Evolutionary conservation across 805 yeast species (phyloP).

Genomic region (Ogataea nitratoaversa): DNA sequence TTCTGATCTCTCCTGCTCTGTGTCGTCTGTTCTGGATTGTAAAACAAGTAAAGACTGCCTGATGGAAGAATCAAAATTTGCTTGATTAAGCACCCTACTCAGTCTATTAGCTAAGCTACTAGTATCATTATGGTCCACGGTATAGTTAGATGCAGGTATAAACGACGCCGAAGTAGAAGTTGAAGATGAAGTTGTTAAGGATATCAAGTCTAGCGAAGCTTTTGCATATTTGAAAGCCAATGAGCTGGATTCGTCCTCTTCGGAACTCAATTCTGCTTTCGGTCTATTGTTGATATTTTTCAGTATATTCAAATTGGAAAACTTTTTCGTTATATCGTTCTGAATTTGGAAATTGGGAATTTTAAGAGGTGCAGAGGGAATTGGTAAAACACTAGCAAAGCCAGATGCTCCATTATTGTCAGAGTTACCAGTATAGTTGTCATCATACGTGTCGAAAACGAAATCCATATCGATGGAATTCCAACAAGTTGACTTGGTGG

Average conservation of each 20-base stretch:
- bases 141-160: conserved; percentile 2
- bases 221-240: conserved; percentile 47
- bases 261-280: conserved; percentile 6
- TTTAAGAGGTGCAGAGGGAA: conserved; percentile 38
- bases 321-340: conserved; percentile 34
- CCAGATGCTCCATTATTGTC: conserved; percentile 3
- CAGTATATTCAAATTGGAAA: conserved; percentile 32
- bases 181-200: conserved; percentile 2
- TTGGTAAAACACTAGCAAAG: conserved; percentile 17
- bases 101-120: conserved; percentile 40
- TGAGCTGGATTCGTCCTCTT: conserved; percentile 8
- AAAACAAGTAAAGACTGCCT: conserved; percentile 27
- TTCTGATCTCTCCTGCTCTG: conserved; percentile 5
- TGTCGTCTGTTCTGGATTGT: conserved; percentile 26
- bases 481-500: background rate
- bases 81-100: conserved; percentile 44
- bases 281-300: conserved; percentile 21
- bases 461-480: conserved; percentile 21
- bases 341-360: conserved; percentile 33
- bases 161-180: conserved; percentile 4
- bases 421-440: conserved; percentile 6
- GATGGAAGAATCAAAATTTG: conserved; percentile 36
- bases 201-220: conserved; percentile 38
- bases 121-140: conserved; percentile 8
- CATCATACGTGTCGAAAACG: conserved; percentile 24